Evolutionary conservation across 148 eudicot species (phyloP), one percentile per base, ranked within the genome.

Genomic region (Pharnaceum exiguum): DNA sequence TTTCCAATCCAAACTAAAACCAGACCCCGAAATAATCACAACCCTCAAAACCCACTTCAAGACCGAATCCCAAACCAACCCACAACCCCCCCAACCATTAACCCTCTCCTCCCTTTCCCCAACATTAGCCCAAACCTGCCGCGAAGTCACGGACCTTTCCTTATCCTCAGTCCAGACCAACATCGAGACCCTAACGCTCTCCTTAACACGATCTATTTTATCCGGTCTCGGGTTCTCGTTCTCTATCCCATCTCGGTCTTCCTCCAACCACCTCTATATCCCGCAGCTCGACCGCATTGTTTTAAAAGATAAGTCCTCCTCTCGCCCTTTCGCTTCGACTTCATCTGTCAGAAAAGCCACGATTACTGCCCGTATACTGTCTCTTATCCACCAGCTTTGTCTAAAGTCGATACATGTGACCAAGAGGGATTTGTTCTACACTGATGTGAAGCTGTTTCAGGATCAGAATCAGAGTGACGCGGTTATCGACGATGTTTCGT

Each of bases 261-360:
- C 95, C 40, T 70, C 85, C 13, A 93, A 93, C 73, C 98, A 93
- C 53, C 82, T 93, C 51, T 93, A 88, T 74, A 80, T 93, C 29
- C 90, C 96, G 2, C 82, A 88, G 44, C 95, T 93, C 32, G 98
- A 93, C 35, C 95, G 98, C 3, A 93, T 93, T 40, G 98, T 93
- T 2, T 57, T 93, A 11, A 83, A 83, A 15, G 89, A 88, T 51
- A 93, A 93, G 30, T 22, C 88, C 15, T 77, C 90, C 0, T 10
- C 56, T 0, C 90, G 98, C 25, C 90, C 88, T 1, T 93, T 81
- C 59, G 73, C 96, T 7, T 62, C 72, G 13, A 89, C 85, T 1
- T 30, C 90, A 2, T 75, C 98, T 10, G 98, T 93, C 10, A 71
- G 95, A 0, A 88, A 88, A 46, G 76, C 98, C 55, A 88, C 98